Evolutionary conservation across 257 asterid species (phyloP), one percentile per base, ranked within the genome.

Genomic region (Solanum lycopersicoides): DNA sequence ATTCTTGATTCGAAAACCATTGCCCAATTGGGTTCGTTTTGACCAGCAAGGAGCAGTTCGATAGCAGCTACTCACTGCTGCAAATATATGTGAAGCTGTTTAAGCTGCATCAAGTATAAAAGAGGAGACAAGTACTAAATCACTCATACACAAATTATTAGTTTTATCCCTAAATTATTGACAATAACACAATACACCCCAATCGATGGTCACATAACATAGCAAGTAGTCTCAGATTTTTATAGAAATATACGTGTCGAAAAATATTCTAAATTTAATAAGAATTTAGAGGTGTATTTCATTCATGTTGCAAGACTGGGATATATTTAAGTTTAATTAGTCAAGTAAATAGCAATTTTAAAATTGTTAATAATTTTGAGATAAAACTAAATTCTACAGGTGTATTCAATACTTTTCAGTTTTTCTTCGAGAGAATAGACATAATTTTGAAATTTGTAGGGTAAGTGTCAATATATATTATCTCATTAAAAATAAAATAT

Each of bases 241-340:
- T 18, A 6, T 6, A 53, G 0, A 9, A 53, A 9, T 9, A 53
- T 53, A 23, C 0, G 11, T 53, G n/a, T 53, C 1, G 11, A 53
- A 53, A 28, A 53, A 53, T 3, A 18, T 53, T 1, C 0, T 53
- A 53, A 53, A 53, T 0, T 53, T 53, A 0, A 53, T 53, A 10
- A 0, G 2, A 53, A 53, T 53, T 53, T 18, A 53, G n/a, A 0
- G 0, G 2, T 53, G n/a, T 53, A 53, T 53, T 53, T 18, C 63
- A 53, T 21, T 53, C 21, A 9, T 0, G n/a, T 53, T 6, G n/a
- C 63, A 53, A 16, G 10, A 53, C 0, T 0, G 21, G n/a, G 14
- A 8, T 53, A 8, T 53, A 53, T 53, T 53, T 53, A 53, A 53
- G 2, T 18, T 1, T 4, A 53, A 1, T 16, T 53, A 9, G 8